A percentile compares a stretch with the other conserved stretches of the same genome.
phyloP scores from a whole-genome alignment of 176 grass and related monocot genomes.

The Bothriochloa decipiens region DNA sequence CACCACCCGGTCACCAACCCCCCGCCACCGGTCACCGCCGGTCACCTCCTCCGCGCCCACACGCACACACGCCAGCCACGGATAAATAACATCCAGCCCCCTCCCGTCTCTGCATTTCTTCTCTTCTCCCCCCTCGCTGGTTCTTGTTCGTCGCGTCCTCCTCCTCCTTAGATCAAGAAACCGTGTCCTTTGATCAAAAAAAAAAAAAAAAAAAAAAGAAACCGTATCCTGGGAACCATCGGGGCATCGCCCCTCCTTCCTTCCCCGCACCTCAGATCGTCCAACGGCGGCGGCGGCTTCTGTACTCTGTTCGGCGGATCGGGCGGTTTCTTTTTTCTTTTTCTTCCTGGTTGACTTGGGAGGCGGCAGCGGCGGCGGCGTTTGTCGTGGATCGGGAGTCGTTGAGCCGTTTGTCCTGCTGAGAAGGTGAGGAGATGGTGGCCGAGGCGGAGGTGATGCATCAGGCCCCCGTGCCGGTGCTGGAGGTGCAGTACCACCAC shows the following conservation, averaged over 20 bases:
- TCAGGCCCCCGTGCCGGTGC: slow-evolving; percentile 48
- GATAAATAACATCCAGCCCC: slow-evolving; percentile 51
- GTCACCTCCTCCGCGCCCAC: slow-evolving; percentile 28
- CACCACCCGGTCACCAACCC: slow-evolving; percentile 29
- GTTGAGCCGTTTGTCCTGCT: neutral
- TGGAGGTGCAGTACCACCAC: slow-evolving; percentile 52
- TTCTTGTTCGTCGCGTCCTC: neutral
- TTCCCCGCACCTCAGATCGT: neutral
- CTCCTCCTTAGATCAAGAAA: slow-evolving; percentile 56
- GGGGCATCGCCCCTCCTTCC: neutral
- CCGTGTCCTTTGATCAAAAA: no score
- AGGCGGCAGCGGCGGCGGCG: neutral
- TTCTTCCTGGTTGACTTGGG: slow-evolving; percentile 3
- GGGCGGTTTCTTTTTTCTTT: neutral
- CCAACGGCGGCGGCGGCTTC: neutral
- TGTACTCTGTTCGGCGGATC: slow-evolving; percentile 25
- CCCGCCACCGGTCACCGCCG: slow-evolving; percentile 45
- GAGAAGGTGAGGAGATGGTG: slow-evolving; percentile 60
- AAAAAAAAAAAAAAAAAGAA: no score
- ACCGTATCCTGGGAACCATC: slow-evolving; percentile 54
- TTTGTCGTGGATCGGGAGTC: slow-evolving; percentile 1
- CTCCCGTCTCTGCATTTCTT: slow-evolving; percentile 15
- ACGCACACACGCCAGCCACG: slow-evolving; percentile 11
- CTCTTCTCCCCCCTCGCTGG: slow-evolving; percentile 1
- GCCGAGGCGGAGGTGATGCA: slow-evolving; percentile 85